Conservation (phyloP, 2,329 filamentous ascomycete genomes). For the Cordyceps cicadae region DNA sequence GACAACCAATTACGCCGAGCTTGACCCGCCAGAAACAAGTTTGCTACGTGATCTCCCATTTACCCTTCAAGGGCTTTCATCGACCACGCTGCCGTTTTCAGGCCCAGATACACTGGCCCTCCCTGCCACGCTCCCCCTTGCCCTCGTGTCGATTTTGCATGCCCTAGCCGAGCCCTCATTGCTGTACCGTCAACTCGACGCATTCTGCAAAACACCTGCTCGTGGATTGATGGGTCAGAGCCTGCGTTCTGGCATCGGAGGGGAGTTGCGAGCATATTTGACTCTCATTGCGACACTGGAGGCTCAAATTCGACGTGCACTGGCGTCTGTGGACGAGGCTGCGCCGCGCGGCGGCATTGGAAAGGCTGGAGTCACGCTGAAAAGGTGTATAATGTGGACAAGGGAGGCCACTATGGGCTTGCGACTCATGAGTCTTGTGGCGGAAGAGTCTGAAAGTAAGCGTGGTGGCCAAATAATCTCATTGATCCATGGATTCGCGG, state of each 20-base stretch:
- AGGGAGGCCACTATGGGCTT: conserved; percentile 93
- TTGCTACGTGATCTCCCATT: conserved; percentile 79
- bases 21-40: conserved; percentile 55
- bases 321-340: conserved; percentile 63
- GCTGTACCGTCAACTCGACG: conserved; percentile 73
- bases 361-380: conserved; percentile 85
- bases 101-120: conserved; percentile 63
- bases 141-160: conserved; percentile 79
- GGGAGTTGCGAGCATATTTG: conserved; percentile 81
- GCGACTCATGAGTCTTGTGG: conserved; percentile 86
- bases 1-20: conserved; percentile 47
- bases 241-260: conserved; percentile 74
- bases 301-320: conserved; percentile 76
- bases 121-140: conserved; percentile 70
- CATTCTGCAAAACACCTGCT: conserved; percentile 73
- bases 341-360: conserved; percentile 63
- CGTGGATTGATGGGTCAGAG: conserved; percentile 88
- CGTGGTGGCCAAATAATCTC: conserved; percentile 90
- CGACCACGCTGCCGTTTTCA: conserved; percentile 70
- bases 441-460: conserved; percentile 75
- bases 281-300: conserved; percentile 87
- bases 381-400: conserved; percentile 94
- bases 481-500: conserved; percentile 85
- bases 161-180: conserved; percentile 87
- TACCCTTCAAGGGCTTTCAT: conserved; percentile 85